Base-by-base conservation (phyloP, 768 basidiomycete species). In the Multifurca ochricompacta region DNA sequence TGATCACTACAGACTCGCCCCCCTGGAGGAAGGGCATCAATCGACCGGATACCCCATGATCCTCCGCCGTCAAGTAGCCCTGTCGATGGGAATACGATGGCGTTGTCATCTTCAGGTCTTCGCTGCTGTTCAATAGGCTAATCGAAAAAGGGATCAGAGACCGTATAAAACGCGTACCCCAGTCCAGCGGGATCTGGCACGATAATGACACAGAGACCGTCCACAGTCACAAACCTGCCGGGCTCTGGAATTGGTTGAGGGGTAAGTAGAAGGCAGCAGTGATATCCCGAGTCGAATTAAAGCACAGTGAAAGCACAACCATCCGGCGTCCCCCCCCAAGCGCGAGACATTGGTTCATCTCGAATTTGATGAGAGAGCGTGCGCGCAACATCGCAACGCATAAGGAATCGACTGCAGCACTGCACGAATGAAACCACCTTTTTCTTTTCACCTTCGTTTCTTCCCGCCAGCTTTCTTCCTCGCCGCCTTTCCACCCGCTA, bases 401-500 rank as follows among this genome's bases (percentile, higher is more conserved):
- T n/a, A n/a, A n/a, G n/a, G n/a, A n/a, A n/a, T n/a, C n/a, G n/a
- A n/a, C n/a, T n/a, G n/a, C n/a, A n/a, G n/a, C n/a, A n/a, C n/a
- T n/a, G n/a, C n/a, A n/a, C n/a, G n/a, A n/a, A n/a, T n/a, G n/a
- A 42, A 5, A 42, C 10, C 41, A 6, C 19, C 37, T 7, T 3
- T 23, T 25, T 32, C 2, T 31, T 19, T 11, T 16, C 30, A 51
- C 41, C 44, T 21, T 46, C 39, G 49, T 48, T 48, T 58, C 59
- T 51, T 50, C 32, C 60, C 52, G 51, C 57, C 62, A n/a, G 21
- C 59, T 45, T 53, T 59, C 64, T 72, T 79, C 59, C 77, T 70
- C 18, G 74, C 68, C 9, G 74, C 73, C 64, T 78, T 85, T 25
- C 83, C 85, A 36, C 86, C 82, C 25, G 85, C 87, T 42, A 78